phyloP scores from a whole-genome alignment of 306 rosid genomes.

The Clitoria ternatea region DNA sequence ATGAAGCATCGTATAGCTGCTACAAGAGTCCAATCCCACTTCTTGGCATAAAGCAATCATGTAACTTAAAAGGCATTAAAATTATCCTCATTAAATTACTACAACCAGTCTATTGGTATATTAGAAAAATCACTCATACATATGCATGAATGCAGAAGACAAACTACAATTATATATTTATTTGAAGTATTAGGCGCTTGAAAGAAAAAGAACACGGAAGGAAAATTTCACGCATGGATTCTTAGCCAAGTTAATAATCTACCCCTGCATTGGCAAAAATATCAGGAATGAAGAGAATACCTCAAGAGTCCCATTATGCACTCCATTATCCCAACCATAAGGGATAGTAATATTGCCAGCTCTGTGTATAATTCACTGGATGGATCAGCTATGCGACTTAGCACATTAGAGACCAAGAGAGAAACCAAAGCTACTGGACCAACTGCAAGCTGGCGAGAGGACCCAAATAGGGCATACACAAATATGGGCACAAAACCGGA shows the following conservation, averaged over 20 bases:
- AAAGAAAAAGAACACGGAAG: not conserved
- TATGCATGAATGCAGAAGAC: not conserved
- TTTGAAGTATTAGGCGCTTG: not conserved
- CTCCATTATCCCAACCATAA: slow-evolving; percentile 96
- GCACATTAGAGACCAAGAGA: slow-evolving; percentile 74
- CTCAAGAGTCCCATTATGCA: slow-evolving; percentile 93
- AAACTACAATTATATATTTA: slow-evolving; percentile 5
- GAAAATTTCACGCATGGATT: not conserved
- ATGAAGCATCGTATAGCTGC: not conserved
- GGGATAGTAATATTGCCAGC: slow-evolving; percentile 81
- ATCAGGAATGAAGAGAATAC: slow-evolving; percentile 39
- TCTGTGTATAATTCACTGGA: slow-evolving; percentile 75
- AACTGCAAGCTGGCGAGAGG: slow-evolving; percentile 99
- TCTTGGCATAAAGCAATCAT: not conserved
- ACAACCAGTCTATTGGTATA: not conserved
- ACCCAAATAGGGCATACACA: slow-evolving; percentile 90
- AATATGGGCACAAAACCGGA: slow-evolving; percentile 82
- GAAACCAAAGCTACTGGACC: slow-evolving; percentile 99
- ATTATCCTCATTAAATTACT: not conserved
- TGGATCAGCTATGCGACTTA: slow-evolving; percentile 70
- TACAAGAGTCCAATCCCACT: slow-evolving; percentile 12
- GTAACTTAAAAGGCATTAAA: slow-evolving; percentile 7
- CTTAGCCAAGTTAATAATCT: slow-evolving; percentile 3
- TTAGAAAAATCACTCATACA: slow-evolving; percentile 2
- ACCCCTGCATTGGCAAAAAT: slow-evolving; percentile 3